Evolutionary conservation across 1,139 yeast genomes (phyloP), one percentile per base, ranked within the genome.

Genomic region (Wickerhamomyces sp.): DNA sequence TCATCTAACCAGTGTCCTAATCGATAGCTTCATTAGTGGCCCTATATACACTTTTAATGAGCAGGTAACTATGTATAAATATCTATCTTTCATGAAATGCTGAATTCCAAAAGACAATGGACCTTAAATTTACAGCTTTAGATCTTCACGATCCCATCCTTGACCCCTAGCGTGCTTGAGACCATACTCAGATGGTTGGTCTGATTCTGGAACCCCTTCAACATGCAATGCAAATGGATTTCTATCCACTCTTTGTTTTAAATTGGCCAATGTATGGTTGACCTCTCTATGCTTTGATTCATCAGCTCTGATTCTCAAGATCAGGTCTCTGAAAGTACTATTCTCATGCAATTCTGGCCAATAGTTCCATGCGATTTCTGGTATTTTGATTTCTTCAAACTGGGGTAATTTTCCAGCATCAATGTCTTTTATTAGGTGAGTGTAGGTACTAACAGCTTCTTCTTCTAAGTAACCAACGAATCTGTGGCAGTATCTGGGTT

Each of bases 381-480:
- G 84, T 19, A 76, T 63, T 28, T 60, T 46, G 29, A 62, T 47
- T 0, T 59, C 35, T 28, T 69, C 64, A 48, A 81, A 70, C 31
- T 66, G 68, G 3, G 76, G 74, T 30, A 79, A 61, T 32, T 66
- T 59, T 4, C 78, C 78, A 12, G 58, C 53, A 30, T 74, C 73
- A 29, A 72, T 54, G 45, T 81, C 77, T 30, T 72, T 71, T 29
- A 78, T 59, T 33, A 84, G 59, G 47, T 83, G 78, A 3, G 84
- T 65, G 53, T 82, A 82, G 0, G 91, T 82, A 39, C 72, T 64
- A 14, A 82, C 86, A 1, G 89, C 89, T 54, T 82, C 89, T 53
- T 82, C 91, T 55, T 82, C 91, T 30, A 82, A 64, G 54, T 82
- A 81, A 2, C 91, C 91, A 30, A 82, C 91, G 54, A 82, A 80